Conservation (phyloP, 345 rosid genomes). For the Linum usitatissimum region DNA sequence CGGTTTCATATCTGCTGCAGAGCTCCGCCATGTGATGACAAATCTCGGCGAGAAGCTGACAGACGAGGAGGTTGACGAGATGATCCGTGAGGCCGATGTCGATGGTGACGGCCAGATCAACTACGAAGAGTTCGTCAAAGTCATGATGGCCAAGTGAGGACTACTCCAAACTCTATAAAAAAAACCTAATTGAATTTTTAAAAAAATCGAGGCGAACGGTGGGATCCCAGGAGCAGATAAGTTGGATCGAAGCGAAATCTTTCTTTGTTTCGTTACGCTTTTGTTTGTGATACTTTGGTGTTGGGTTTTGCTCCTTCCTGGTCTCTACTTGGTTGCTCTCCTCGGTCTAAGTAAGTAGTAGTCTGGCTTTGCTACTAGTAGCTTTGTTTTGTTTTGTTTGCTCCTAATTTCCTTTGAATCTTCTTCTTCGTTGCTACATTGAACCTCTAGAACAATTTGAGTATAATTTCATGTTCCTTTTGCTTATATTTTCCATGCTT, state of each 20-base stretch:
- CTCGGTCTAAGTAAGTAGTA: too few species aligned
- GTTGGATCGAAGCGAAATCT: constrained; percentile 27
- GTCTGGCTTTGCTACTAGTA: too few species aligned
- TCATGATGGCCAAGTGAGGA: constrained; percentile 9
- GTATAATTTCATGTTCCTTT: background rate
- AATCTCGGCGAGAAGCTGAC: constrained; percentile 6
- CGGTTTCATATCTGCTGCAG: constrained; percentile 1
- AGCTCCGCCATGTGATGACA: constrained; percentile 6
- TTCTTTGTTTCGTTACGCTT: constrained; percentile 17
- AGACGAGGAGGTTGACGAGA: constrained; percentile 6
- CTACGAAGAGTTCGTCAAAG: constrained; percentile 7
- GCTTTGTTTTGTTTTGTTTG: background rate
- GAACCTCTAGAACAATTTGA: background rate
- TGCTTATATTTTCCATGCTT: background rate
- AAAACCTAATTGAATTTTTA: background rate
- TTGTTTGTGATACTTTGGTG: background rate
- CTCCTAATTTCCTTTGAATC: constrained; percentile 22
- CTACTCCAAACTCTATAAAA: background rate
- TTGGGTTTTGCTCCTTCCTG: background rate
- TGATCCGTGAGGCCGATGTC: constrained; percentile 7
- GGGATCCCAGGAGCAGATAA: constrained; percentile 28
- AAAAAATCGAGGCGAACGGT: constrained; percentile 10
- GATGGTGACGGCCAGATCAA: constrained; percentile 6
- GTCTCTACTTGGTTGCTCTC: too few species aligned
- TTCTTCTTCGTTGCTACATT: constrained; percentile 1